Base-by-base conservation (phyloP, 768 basidiomycete genomes). In the Lyophyllum atratum region DNA sequence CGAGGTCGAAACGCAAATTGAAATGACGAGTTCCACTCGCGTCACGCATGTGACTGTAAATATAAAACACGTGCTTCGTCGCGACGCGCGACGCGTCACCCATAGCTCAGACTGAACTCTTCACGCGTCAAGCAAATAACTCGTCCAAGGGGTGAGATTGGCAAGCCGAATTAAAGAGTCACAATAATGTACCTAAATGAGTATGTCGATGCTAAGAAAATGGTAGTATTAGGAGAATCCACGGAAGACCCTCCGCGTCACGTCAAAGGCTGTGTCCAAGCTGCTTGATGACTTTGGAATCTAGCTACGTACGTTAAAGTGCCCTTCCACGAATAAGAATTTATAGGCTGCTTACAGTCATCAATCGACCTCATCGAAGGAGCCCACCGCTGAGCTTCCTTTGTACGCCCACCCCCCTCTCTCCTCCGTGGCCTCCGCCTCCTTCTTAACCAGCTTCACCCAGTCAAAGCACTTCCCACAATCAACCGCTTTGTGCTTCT, bases 391-490 rank as follows among this genome's bases (percentile, higher is more conserved):
- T 22, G 49, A 17, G n/a, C 22, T 29, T 9, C 55, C 66, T 67
- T 53, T 59, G 54, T 44, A 64, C 52, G 39, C 26, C 69, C 68
- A 70, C 19, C 63, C 51, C 5, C 63, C 70, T n/a, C 59, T 51
- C 37, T 61, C 63, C n/a, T 64, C 63, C 0, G 59, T 58, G 28
- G 59, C 57, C 33, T 66, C 59, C 1, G 68, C 68, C 49, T 71
- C 66, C 25, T 64, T 55, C 46, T 64, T 68, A 21, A 74, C 64
- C 31, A 70, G 54, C n/a, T 46, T 56, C 14, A 68, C 66, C 75
- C 75, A 77, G 58, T 75, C 61, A 37, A 77, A 76, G 57, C 75
- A 77, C 15, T 42, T 58, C 10, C 49, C 45, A 46, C 75, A 76
- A 43, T 75, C 68, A 19, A 68, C 58, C 15, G 42, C 60, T 28